Conservation (phyloP, 352 stramenopile genomes). For the Peronosclerospora sorghi region DNA sequence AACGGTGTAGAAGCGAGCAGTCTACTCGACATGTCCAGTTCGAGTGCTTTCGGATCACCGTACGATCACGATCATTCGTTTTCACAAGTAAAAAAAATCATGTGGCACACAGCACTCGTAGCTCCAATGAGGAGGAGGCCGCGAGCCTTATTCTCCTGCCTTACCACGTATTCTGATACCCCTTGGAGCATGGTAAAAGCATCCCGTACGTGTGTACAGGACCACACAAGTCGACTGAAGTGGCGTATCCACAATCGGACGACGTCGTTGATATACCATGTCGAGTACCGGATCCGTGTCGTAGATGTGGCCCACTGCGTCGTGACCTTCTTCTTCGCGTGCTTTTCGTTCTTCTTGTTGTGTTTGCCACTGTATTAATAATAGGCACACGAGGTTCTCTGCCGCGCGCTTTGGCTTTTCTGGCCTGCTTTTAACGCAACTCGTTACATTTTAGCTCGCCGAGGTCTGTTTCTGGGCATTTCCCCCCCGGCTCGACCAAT, state of each 20-base stretch:
- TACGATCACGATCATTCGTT: too few species aligned
- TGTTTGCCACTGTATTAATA: not conserved
- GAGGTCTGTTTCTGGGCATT: constrained; percentile 3
- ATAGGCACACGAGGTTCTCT: not conserved
- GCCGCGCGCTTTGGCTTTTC: constrained; percentile 3
- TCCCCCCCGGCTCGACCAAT: constrained; percentile 12
- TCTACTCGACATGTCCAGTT: too few species aligned
- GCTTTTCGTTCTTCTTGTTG: constrained; percentile 2
- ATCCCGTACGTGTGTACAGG: too few species aligned
- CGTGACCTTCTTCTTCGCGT: constrained; percentile 1
- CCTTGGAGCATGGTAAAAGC: too few species aligned
- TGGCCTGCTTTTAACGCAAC: constrained; percentile 19
- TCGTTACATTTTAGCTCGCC: constrained; percentile 6
- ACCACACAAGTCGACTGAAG: not conserved
- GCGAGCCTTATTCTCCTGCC: too few species aligned
- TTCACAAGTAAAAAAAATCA: too few species aligned
- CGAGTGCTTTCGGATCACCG: too few species aligned
- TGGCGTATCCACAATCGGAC: constrained; percentile 13
- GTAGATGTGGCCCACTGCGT: not conserved
- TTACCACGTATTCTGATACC: too few species aligned
- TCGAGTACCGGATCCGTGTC: not conserved
- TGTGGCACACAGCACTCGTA: too few species aligned
- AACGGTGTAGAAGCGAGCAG: too few species aligned
- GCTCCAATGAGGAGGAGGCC: too few species aligned
- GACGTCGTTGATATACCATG: constrained; percentile 13